Conservation (phyloP, 805 yeast species). For the Priceomyces haplophilus region DNA sequence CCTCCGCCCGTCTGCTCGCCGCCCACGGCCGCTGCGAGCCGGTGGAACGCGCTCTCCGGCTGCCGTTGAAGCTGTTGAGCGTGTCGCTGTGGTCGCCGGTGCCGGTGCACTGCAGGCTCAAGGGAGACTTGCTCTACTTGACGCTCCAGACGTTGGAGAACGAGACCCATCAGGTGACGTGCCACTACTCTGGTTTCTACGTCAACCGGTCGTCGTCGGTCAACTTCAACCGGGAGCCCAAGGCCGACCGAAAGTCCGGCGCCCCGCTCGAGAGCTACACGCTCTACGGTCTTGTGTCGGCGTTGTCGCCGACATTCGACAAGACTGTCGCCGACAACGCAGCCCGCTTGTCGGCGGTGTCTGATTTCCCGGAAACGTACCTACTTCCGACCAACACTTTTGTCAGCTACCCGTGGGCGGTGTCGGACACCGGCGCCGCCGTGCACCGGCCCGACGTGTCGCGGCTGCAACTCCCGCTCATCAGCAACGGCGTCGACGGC, state of each 20-base stretch:
- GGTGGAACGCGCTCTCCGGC: constrained; percentile 25
- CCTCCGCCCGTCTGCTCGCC: constrained; percentile 10
- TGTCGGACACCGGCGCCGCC: constrained; percentile 23
- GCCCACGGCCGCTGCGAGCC: constrained; percentile 29
- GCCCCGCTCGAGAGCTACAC: constrained; percentile 41
- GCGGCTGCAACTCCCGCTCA: constrained; percentile 53
- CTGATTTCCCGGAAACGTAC: constrained; percentile 52
- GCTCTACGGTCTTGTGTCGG: constrained; percentile 56
- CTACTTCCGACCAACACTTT: constrained; percentile 59
- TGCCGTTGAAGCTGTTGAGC: constrained; percentile 54
- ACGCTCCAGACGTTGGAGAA: constrained; percentile 76
- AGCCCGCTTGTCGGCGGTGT: constrained; percentile 34
- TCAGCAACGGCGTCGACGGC: constrained; percentile 58
- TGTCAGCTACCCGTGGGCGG: constrained; percentile 77
- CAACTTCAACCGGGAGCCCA: constrained; percentile 66
- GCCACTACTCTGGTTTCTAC: constrained; percentile 75
- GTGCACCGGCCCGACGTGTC: constrained; percentile 51
- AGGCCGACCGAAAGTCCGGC: constrained; percentile 34
- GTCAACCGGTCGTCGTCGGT: constrained; percentile 66
- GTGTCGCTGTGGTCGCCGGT: constrained; percentile 88
- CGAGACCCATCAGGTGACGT: constrained; percentile 74
- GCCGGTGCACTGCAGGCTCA: constrained; percentile 53
- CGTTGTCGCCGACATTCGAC: constrained; percentile 63
- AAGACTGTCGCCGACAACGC: constrained; percentile 53
- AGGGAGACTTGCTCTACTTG: constrained; percentile 81